Evolutionary conservation across 2,329 filamentous ascomycete species (phyloP), one percentile per base, ranked within the genome.

Genomic region (Colletotrichum horii): DNA sequence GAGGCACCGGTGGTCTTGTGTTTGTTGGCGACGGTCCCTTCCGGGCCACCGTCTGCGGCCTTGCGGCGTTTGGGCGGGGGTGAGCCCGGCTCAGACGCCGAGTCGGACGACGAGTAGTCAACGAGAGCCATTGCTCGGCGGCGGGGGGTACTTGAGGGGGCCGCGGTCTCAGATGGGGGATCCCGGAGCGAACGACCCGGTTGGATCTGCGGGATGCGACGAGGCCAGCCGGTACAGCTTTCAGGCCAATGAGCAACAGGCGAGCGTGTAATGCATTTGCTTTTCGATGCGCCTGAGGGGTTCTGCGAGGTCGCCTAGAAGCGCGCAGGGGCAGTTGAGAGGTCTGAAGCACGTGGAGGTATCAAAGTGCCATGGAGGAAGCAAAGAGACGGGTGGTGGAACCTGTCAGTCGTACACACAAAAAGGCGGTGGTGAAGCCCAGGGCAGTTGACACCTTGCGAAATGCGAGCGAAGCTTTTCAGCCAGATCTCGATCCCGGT

Each of bases 81-180:
- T 16, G 80, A 82, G 12, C 64, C 75, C 24, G 80, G 79, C 12
- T 83, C 83, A 34, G 80, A 81, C n/a, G 43, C 70, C 43, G 70
- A 74, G 58, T 76, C 74, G 48, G 83, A 91, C 71, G 89, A 89
- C 19, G 91, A 89, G 82, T 96, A 95, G 79, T 91, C 88, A 78
- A 95, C 93, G 38, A 95, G 87, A 71, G 88, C 85, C 92, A 94
- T 93, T 79, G 43, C 58, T 26, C 19, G 34, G 65, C 48, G 66
- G 12, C 43, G 28, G 58, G 16, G 34, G 43, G 28, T 30, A 38
- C 15, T 55, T n/a, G n/a, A 14, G 70, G 32, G 58, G 30, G 52
- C 65, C n/a, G 56, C n/a, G 28, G 58, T 34, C 34, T 36, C 8
- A n/a, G 36, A 70, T 24, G n/a, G 26, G 19, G 48, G 34, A 56